Conservation (phyloP, 495 filamentous ascomycete genomes). For the Trichocladium antarcticum region DNA sequence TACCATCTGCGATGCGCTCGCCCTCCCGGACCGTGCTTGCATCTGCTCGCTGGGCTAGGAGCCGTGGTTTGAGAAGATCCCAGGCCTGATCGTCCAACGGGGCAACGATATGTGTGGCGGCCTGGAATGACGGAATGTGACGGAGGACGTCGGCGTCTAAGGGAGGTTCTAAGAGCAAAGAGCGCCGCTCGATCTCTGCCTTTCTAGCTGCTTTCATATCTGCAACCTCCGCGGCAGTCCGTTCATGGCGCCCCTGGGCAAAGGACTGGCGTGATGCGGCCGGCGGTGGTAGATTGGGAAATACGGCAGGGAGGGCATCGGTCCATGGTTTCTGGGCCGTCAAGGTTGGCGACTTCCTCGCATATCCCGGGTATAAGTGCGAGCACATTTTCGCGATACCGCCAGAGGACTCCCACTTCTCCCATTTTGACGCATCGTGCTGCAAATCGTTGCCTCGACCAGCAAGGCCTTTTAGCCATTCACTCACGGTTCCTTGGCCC, state of each 20-base stretch:
- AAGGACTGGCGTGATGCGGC: conserved; percentile 1
- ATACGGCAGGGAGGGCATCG: too few species aligned
- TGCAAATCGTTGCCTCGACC: conserved; percentile 45
- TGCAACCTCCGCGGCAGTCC: conserved; percentile 35
- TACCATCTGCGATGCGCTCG: conserved; percentile 31
- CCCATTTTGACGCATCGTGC: conserved; percentile 53
- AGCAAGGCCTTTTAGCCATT: conserved; percentile 65
- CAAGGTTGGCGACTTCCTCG: neutral
- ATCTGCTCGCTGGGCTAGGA: conserved; percentile 49
- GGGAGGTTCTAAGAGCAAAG: conserved; percentile 50
- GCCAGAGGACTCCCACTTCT: conserved; percentile 52
- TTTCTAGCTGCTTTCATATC: conserved; percentile 49
- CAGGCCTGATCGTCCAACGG: conserved; percentile 55
- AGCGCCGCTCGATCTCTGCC: conserved; percentile 58
- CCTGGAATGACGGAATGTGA: conserved; percentile 59
- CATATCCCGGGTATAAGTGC: conserved; percentile 20
- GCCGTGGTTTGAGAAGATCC: conserved; percentile 51
- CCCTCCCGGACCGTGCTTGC: conserved; percentile 44
- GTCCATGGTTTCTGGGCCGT: neutral
- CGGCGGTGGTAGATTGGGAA: neutral
- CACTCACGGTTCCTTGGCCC: conserved; percentile 50
- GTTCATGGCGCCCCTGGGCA: conserved; percentile 21
- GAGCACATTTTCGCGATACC: conserved; percentile 32
- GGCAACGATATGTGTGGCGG: conserved; percentile 53
- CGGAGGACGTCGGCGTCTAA: conserved; percentile 46